A percentile compares a stretch with the other conserved stretches of the same genome.
Conservation (phyloP, 176 grass and related monocot species). For the Saccharum officinarum region DNA sequence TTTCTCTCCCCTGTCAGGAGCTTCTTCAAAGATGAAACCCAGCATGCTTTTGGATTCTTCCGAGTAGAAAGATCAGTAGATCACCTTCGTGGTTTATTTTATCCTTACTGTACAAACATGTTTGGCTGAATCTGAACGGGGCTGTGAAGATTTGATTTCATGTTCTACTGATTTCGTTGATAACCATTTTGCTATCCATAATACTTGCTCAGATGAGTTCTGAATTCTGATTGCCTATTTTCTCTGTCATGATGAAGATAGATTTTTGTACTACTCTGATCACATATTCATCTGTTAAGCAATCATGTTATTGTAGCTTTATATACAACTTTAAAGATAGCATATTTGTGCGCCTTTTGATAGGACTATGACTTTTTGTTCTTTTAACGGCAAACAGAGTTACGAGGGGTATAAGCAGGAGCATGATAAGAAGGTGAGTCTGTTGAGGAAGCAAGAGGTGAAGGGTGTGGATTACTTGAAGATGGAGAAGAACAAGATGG, state of each 20-base stretch:
- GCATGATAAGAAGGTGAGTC: slow-evolving; percentile 77
- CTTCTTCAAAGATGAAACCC: slow-evolving; percentile 28
- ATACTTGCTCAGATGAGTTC: neutral
- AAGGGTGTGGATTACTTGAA: slow-evolving; percentile 89
- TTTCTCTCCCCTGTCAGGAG: slow-evolving; percentile 7
- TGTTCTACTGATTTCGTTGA: neutral
- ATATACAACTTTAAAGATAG: slow-evolving; percentile 11
- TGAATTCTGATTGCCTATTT: neutral
- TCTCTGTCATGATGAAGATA: neutral
- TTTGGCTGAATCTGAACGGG: neutral
- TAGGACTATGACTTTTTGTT: neutral
- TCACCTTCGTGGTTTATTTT: neutral
- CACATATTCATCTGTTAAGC: neutral
- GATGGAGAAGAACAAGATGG: slow-evolving; percentile 96
- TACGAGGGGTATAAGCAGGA: slow-evolving; percentile 83
- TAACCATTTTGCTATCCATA: neutral
- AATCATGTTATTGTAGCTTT: slow-evolving; percentile 19
- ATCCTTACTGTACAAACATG: slow-evolving; percentile 1
- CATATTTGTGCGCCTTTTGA: slow-evolving; percentile 16
- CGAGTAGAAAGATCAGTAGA: slow-evolving; percentile 24
- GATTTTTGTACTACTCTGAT: neutral
- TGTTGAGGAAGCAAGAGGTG: slow-evolving; percentile 86
- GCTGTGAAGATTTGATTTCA: neutral
- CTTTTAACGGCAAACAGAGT: slow-evolving; percentile 45
- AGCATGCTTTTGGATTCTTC: slow-evolving; percentile 30